These are phyloP conservation scores for Fusarium albidum DNA, from an alignment of 2,329 filamentous ascomycete genomes.

Conservation along the genomic window DNA sequence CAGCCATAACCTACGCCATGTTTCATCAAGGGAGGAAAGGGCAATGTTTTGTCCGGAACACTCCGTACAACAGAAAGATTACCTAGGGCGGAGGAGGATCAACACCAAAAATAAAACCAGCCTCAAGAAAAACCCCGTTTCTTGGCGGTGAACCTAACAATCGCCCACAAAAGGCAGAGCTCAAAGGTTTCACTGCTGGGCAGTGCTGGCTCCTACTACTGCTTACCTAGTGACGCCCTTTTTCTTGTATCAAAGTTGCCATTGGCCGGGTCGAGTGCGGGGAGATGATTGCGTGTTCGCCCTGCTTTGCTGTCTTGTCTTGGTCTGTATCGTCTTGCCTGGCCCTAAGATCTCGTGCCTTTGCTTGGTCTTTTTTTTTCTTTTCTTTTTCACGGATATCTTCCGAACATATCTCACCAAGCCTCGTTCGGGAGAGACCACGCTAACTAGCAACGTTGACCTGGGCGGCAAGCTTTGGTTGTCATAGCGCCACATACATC, in stretches of 20 bases:
- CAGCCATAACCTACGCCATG: conserved; percentile 1
- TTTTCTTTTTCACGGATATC: not conserved
- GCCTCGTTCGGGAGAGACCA: conserved; percentile 5
- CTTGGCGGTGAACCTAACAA: too few species aligned
- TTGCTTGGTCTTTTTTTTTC: not conserved
- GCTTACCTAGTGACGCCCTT: not conserved
- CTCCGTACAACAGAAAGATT: not conserved
- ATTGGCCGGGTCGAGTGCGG: conserved; percentile 10
- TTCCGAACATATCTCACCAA: not conserved
- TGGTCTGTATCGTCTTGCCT: conserved; percentile 4
- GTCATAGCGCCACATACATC: conserved; percentile 11
- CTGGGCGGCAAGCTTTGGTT: conserved; percentile 15
- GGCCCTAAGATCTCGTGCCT: not conserved
- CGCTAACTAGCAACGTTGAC: conserved; percentile 6
- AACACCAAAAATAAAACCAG: too few species aligned
- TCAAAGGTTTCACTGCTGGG: conserved; percentile 7
- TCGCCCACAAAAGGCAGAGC: too few species aligned
- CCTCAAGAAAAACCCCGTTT: too few species aligned
- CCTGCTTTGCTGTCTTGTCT: too few species aligned
- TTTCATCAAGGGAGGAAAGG: not conserved
- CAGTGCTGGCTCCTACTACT: not conserved
- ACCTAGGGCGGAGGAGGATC: not conserved
- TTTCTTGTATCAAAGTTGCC: conserved; percentile 8
- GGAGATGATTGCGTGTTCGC: too few species aligned
- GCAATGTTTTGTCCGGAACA: not conserved